Base-by-base conservation (phyloP, 768 basidiomycete genomes). In the Botryobasidium botryosum region DNA sequence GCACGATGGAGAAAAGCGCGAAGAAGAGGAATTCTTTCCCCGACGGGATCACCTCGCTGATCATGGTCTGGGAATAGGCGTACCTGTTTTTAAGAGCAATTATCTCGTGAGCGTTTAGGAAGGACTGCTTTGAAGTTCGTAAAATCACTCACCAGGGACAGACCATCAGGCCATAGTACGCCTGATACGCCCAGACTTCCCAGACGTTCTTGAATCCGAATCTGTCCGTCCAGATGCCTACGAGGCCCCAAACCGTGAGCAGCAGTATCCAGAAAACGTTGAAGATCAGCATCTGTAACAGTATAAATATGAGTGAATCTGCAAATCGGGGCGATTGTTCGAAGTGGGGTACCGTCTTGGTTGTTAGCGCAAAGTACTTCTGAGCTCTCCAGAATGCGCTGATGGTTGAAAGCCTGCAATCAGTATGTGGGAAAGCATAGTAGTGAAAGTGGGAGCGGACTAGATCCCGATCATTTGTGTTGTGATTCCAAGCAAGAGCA, bases 131-230 rank as follows among this genome's bases (percentile, higher is more conserved):
- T n/a, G n/a, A n/a, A n/a, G n/a, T n/a, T n/a, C n/a, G n/a, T n/a
- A n/a, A n/a, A n/a, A n/a, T n/a, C n/a, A n/a, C n/a, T n/a, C n/a
- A n/a, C 78, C 79, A 81, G 3, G 79, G 79, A 51, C 79, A 80
- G 3, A 79, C 75, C 69, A 79, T 66, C 24, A 83, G 60, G 13
- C 78, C 79, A 52, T 76, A 80, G 55, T 70, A 77, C 8, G 67
- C 75, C 52, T 79, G 77, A 53, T 78, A 80, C 25, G 72, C 50
- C 78, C 79, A 80, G 25, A 80, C 72, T 57, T 84, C 82, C 80
- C 81, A 84, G 48, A 76, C 71, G 54, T 84, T 77, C 59, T 86
- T 80, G 63, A 83, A 84, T 10, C 80, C 81, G 53, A 86, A 77
- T 36, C 70, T 74, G 53, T 72, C 58, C 13, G 79, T 79, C 51